Conservation (phyloP, 169 alveolate species). For the Sarcocystis neurona region DNA sequence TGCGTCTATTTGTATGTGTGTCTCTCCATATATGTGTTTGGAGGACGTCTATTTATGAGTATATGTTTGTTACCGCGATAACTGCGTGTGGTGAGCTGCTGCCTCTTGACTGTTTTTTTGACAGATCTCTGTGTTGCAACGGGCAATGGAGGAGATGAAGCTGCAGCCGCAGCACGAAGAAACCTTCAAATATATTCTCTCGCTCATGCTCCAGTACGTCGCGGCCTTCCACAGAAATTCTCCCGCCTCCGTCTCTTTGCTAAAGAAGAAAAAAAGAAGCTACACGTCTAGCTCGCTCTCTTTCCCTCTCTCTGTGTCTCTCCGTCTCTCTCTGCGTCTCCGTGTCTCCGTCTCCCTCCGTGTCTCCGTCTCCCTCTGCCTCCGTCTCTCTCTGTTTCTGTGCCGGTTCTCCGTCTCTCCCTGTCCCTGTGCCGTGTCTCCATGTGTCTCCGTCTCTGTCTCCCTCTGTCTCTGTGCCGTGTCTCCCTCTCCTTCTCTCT, state of each 20-base stretch:
- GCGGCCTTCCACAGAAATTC: too few species aligned
- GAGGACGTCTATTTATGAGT: too few species aligned
- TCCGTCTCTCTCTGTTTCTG: neutral
- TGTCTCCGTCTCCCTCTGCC: neutral
- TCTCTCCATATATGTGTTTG: too few species aligned
- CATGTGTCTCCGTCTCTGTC: too few species aligned
- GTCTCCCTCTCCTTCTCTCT: too few species aligned
- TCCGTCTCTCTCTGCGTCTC: neutral
- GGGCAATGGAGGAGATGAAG: neutral
- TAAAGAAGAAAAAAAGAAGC: too few species aligned
- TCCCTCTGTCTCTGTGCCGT: too few species aligned
- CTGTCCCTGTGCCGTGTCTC: neutral
- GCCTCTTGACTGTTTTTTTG: neutral
- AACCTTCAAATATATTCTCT: neutral
- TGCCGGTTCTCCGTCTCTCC: neutral
- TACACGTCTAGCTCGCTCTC: too few species aligned
- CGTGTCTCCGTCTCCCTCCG: neutral
- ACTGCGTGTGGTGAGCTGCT: neutral
- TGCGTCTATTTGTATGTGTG: neutral
- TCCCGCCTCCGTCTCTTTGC: too few species aligned
- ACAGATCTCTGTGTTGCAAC: neutral
- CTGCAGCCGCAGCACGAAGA: neutral
- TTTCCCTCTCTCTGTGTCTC: neutral
- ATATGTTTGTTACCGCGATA: neutral
- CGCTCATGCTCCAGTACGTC: conserved; percentile 13